Percentiles rank a stretch among this genome's conserved stretches.
phyloP scores from a whole-genome alignment of 345 rosid species.

The Acer saccharum region DNA sequence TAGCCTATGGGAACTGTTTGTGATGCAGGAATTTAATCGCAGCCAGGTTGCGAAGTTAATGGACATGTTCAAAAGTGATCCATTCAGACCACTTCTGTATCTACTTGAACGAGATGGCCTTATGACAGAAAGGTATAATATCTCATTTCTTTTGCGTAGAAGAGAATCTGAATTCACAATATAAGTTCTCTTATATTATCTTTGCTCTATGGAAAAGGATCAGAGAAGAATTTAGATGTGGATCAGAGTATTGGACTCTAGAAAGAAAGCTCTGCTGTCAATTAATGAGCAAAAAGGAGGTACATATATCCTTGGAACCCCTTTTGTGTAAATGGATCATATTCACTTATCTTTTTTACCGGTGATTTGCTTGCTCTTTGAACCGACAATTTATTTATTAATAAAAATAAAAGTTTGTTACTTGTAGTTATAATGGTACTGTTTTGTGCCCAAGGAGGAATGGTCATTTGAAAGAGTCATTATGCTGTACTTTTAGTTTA shows the following conservation, averaged over 20 bases:
- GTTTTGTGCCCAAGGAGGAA: background rate
- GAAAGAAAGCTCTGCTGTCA: constrained; percentile 89
- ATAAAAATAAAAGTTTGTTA: background rate
- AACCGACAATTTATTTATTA: background rate
- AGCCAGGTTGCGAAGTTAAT: constrained; percentile 30
- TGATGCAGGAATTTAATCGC: constrained; percentile 37
- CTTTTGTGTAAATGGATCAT: background rate
- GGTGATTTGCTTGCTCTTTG: background rate
- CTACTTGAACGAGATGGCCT: constrained; percentile 62
- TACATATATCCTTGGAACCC: constrained; percentile 19
- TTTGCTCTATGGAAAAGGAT: constrained; percentile 48
- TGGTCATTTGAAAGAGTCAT: background rate
- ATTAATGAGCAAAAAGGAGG: constrained; percentile 50
- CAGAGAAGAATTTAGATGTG: constrained; percentile 60
- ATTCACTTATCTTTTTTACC: background rate
- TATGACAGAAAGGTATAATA: constrained; percentile 57
- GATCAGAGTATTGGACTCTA: constrained; percentile 85
- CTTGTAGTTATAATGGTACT: background rate
- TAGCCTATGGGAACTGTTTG: constrained; percentile 15
- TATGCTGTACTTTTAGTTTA: background rate
- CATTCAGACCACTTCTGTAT: constrained; percentile 54
- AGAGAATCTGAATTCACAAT: constrained; percentile 6
- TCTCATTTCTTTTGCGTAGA: constrained; percentile 1
- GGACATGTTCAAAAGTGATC: constrained; percentile 42
- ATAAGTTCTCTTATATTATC: background rate